Percentiles rank a stretch among this genome's conserved stretches.
Evolutionary conservation across 208 protist genomes (phyloP).

Genomic region (Leishmania tarentolae): DNA sequence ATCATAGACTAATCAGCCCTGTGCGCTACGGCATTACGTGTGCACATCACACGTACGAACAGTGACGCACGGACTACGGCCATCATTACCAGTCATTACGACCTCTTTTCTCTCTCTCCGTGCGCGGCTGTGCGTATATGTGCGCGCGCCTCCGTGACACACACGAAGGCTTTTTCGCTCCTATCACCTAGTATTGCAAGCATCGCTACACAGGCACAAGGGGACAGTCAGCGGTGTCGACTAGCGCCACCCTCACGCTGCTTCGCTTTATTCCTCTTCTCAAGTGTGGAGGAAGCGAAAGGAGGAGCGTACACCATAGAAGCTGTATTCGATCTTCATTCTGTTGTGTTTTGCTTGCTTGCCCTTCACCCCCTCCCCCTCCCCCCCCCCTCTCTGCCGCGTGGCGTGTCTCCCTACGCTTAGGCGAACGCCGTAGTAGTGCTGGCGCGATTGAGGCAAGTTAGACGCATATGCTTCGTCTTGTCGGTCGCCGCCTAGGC

Average conservation of each 20-base stretch:
- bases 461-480: conserved; percentile 24
- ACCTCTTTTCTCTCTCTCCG: not conserved
- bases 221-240: not conserved
- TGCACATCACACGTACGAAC: not conserved
- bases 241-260: not conserved
- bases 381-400: not conserved
- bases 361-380: not conserved
- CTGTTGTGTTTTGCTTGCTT: not conserved
- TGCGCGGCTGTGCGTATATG: not conserved
- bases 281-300: not conserved
- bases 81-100: not conserved
- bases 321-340: not conserved
- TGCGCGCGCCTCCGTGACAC: not conserved
- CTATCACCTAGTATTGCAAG: too few species aligned
- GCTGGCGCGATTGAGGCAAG: not conserved
- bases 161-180: not conserved
- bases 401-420: not conserved
- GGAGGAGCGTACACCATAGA: not conserved
- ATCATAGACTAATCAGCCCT: not conserved
- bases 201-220: not conserved
- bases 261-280: not conserved
- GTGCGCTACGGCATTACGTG: not conserved
- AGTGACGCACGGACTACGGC: not conserved
- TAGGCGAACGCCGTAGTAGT: not conserved
- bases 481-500: conserved; percentile 22